A percentile compares a stretch with the other conserved stretches of the same genome.
phyloP scores from a whole-genome alignment of 805 yeast species.

The Lachancea kluyveri region DNA sequence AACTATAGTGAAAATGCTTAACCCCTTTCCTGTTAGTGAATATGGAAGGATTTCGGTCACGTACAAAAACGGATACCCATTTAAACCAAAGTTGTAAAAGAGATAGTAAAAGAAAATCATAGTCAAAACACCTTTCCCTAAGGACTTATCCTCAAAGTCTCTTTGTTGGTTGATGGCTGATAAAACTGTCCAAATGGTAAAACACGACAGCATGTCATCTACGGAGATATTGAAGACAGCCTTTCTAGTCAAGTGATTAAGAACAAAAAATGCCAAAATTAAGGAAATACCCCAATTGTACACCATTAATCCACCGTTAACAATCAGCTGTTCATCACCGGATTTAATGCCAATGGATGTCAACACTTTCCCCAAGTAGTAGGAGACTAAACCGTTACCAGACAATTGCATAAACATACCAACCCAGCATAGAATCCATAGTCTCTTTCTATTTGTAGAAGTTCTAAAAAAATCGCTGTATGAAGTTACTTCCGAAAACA shows the following conservation, averaged over 20 bases:
- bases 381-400: slow-evolving; percentile 48
- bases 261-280: slow-evolving; percentile 27
- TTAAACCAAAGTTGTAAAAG: slow-evolving; percentile 37
- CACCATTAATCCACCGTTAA: slow-evolving; percentile 46
- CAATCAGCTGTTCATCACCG: slow-evolving; percentile 38
- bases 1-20: slow-evolving; percentile 17
- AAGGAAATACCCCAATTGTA: slow-evolving; percentile 37
- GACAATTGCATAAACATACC: slow-evolving; percentile 40
- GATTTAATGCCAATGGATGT: slow-evolving; percentile 47
- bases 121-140: slow-evolving; percentile 43
- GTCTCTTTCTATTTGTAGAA: slow-evolving; percentile 37
- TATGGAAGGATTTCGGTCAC: slow-evolving; percentile 37
- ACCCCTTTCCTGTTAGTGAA: slow-evolving; percentile 29
- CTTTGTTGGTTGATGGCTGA: slow-evolving; percentile 42
- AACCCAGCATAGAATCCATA: slow-evolving; percentile 31
- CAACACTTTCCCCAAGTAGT: slow-evolving; percentile 45
- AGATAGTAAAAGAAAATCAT: slow-evolving; percentile 44
- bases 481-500: slow-evolving; percentile 27
- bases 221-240: slow-evolving; percentile 32
- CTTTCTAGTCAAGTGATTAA: slow-evolving; percentile 33
- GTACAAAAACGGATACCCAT: slow-evolving; percentile 42
- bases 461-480: slow-evolving; percentile 36
- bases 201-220: slow-evolving; percentile 33
- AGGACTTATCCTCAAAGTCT: slow-evolving; percentile 34
- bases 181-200: slow-evolving; percentile 38